Base-by-base conservation (phyloP, 2,329 filamentous ascomycete genomes). In the Sporothrix luriei region DNA sequence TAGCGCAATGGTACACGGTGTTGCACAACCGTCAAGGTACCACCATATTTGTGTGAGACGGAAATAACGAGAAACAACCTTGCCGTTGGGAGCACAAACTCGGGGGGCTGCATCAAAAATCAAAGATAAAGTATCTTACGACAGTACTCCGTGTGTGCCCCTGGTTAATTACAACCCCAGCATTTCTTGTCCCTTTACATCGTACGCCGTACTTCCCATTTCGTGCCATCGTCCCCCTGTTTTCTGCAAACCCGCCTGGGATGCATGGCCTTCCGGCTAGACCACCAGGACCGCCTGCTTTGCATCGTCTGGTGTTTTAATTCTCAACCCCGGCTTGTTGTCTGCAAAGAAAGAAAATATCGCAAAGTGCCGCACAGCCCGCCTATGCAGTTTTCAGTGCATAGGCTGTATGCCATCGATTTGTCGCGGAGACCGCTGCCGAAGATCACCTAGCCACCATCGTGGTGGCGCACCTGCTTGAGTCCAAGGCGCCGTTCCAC, bases 401-500 rank as follows among this genome's bases (percentile, higher is more conserved):
- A 75, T 69, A 74, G 33, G 19, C 73, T 73, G 68, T 73, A 74
- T 49, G 74, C 73, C 13, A 71, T 67, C 69, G 71, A 69, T 13
- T 68, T 72, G 57, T 70, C 69, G 21, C 71, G 70, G 33, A 74
- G 59, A 6, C 74, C 74, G 4, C 74, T 10, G 74, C 71, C 4
- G 68, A 75, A 71, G 64, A 73, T 75, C 21, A 75, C 68, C 68
- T 76, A 72, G 61, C 66, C 62, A 19, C 71, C 71, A 62, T 75
- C 75, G 69, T 75, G 75, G 54, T 75, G 74, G 29, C 73, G 68
- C 46, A 75, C 70, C 29, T 81, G 74, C 72, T 81, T 80, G 38
- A 82, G 73, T 11, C 71, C 75, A 0, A 78, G 80, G 38, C 78
- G 78, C 16, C 75, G 74, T 69, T 80, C 77, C 68, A 82, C n/a